A percentile compares a stretch with the other conserved stretches of the same genome.
These are phyloP conservation scores for Cutaneotrichosporon sp. DNA, from an alignment of 1,284 basidiomycete species.

Conservation along the genomic window DNA sequence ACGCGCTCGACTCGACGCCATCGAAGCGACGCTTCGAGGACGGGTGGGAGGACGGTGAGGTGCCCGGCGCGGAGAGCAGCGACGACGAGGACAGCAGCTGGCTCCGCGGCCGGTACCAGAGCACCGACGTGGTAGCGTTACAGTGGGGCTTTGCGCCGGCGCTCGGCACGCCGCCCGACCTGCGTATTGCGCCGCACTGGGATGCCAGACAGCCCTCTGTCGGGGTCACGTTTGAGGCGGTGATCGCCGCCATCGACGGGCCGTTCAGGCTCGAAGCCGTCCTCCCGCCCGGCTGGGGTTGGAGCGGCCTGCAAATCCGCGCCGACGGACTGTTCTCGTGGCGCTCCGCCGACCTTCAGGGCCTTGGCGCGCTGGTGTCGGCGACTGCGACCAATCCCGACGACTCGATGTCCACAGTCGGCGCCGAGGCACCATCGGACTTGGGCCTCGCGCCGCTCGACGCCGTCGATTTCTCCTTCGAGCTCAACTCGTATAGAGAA, in stretches of 20 bases:
- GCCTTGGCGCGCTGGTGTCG: conserved; percentile 23
- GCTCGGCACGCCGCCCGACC: conserved; percentile 21
- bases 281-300: conserved; percentile 43
- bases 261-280: conserved; percentile 27
- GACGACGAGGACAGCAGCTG: conserved; percentile 32
- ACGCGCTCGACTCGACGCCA: conserved; percentile 7
- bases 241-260: conserved; percentile 6
- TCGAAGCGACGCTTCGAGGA: conserved; percentile 25
- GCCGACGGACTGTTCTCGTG: conserved; percentile 36
- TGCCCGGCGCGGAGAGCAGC: conserved; percentile 27
- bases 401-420: conserved; percentile 36
- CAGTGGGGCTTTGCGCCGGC: conserved; percentile 39
- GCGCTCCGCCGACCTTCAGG: conserved; percentile 33
- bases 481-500: conserved; percentile 23
- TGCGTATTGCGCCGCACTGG: conserved; percentile 34
- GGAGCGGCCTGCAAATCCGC: conserved; percentile 35
- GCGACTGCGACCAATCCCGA: conserved; percentile 7
- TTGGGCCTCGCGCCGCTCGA: conserved; percentile 21
- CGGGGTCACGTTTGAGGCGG: conserved; percentile 29
- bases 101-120: conserved; percentile 47
- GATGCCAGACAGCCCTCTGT: conserved; percentile 28
- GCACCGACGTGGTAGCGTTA: conserved; percentile 38
- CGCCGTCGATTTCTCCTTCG: conserved; percentile 45
- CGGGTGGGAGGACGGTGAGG: conserved; percentile 45
- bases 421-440: not conserved